These are phyloP conservation scores for Geotrichum ghanense DNA, from an alignment of 805 yeast genomes.

Conservation along the genomic window DNA sequence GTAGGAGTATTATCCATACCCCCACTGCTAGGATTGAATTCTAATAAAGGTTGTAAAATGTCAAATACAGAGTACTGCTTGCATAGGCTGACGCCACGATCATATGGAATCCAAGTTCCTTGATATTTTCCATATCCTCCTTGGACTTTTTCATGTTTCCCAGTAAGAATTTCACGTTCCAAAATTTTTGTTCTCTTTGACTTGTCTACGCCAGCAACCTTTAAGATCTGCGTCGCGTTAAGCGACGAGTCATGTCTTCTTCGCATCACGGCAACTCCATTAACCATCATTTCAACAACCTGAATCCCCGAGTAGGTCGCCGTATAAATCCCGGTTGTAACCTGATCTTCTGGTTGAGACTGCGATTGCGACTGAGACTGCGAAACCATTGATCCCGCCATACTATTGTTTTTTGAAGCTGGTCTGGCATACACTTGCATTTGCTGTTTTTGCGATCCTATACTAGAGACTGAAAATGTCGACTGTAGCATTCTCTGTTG, in stretches of 20 bases:
- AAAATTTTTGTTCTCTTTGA: slow-evolving; percentile 51
- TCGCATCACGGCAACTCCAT: slow-evolving; percentile 56
- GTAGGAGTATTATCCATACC: slow-evolving; percentile 34
- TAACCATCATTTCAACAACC: slow-evolving; percentile 47
- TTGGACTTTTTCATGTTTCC: slow-evolving; percentile 59
- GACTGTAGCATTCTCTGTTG: neutral
- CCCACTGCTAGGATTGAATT: slow-evolving; percentile 30
- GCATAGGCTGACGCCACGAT: slow-evolving; percentile 46
- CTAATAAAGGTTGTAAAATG: slow-evolving; percentile 37
- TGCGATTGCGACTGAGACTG: neutral
- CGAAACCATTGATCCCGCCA: neutral
- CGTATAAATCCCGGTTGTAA: neutral
- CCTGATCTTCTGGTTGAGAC: neutral
- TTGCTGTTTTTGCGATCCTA: too few species aligned
- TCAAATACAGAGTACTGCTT: slow-evolving; percentile 49
- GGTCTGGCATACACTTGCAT: too few species aligned
- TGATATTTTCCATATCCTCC: slow-evolving; percentile 69
- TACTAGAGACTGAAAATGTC: neutral
- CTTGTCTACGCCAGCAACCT: slow-evolving; percentile 57
- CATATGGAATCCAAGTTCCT: slow-evolving; percentile 66
- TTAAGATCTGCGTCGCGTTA: slow-evolving; percentile 63
- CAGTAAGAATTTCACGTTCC: slow-evolving; percentile 51
- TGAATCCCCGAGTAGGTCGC: slow-evolving; percentile 56
- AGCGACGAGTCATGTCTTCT: slow-evolving; percentile 52
- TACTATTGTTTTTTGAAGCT: neutral